Base-by-base conservation (phyloP, 108 stramenopile genomes). In the Phaeodactylum tricornutum region DNA sequence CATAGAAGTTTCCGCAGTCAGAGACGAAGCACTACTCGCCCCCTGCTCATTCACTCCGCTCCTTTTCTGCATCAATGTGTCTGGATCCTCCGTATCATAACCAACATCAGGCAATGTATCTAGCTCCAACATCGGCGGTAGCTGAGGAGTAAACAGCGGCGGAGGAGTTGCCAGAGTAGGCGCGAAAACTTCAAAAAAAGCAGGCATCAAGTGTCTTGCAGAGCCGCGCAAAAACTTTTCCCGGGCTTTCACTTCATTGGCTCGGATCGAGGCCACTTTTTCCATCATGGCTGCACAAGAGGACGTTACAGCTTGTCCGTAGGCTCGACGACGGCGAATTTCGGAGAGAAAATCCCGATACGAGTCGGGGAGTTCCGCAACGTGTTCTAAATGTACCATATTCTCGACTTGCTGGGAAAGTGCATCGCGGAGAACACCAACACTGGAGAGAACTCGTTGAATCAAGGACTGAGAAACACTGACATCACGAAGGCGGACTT, bases 101-200 rank as follows among this genome's bases (percentile, higher is more conserved):
- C 77, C 81, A 35, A 87, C 61, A 62, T 80, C 64, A 16, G 85
- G 85, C 29, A 87, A 35, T 3, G 76, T 64, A 31, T 83, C 79
- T 34, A 83, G 35, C 53, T 87, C 85, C 38, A 74, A 57, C 64
- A 81, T 63, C 7, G 76, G 65, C 32, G 79, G 81, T 32, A 88
- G 59, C 58, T 81, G 81, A 8, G 81, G 81, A 30, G 81, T 76
- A 62, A 88, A 88, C 4, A 81, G 48, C 14, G 81, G 79, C 2
- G 86, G 86, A 8, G 81, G 77, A n/a, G 86, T 74, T 19, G 86
- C 81, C 27, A 88, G 55, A 16, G 86, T 88, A 1, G 86, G 86
- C 20, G 66, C 78, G 63, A 88, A 87, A 27, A 81, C 75, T 48
- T 88, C 81, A 65, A 76, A 88, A 41, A 88, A 88, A 7, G 79